Evolutionary conservation across 169 alveolate species (phyloP).

Genomic region (Pseudocohnilembus persalinus): DNA sequence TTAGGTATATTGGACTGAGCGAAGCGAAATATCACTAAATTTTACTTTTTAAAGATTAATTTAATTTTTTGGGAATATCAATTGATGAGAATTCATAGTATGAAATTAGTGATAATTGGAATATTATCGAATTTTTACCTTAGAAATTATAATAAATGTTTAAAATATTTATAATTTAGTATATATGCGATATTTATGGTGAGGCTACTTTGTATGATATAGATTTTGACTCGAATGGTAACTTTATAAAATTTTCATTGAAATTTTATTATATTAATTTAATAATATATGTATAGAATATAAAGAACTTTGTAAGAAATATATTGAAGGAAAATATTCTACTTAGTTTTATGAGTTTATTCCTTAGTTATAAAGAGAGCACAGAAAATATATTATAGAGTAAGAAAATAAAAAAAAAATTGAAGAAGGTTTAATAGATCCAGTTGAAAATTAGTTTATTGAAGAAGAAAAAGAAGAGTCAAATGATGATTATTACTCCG

Average conservation of each 20-base stretch:
- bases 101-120: constrained; percentile 61
- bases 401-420: neutral
- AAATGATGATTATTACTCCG: neutral
- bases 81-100: constrained; percentile 23
- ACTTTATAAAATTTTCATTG: constrained; percentile 37
- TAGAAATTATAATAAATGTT: constrained; percentile 30
- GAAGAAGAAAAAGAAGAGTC: constrained; percentile 4
- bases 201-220: constrained; percentile 33
- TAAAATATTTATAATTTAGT: constrained; percentile 48
- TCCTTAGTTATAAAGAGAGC: neutral
- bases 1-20: constrained; percentile 57
- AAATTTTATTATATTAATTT: constrained; percentile 31
- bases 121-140: constrained; percentile 72
- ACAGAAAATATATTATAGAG: neutral
- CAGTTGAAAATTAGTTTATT: neutral
- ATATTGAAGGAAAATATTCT: neutral
- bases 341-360: constrained; percentile 3
- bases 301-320: constrained; percentile 23
- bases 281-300: constrained; percentile 21
- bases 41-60: constrained; percentile 76
- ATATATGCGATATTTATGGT: constrained; percentile 54
- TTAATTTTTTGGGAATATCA: constrained; percentile 77
- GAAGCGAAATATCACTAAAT: constrained; percentile 72
- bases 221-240: constrained; percentile 33
- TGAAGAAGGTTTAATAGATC: neutral